phyloP scores from a whole-genome alignment of 768 basidiomycete genomes.

The Termitomyces sp. region DNA sequence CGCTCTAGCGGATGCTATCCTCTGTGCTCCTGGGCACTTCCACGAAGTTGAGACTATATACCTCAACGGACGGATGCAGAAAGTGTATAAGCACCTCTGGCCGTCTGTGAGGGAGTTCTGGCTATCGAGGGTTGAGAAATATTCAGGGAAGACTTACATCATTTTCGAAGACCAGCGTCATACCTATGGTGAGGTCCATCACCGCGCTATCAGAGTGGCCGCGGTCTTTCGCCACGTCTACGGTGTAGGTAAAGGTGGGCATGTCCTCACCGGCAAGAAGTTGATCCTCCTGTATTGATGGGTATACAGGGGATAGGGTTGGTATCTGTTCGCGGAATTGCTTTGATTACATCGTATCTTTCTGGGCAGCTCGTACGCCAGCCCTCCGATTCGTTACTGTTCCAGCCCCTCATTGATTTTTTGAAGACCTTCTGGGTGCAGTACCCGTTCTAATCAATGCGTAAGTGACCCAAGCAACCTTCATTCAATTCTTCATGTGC shows the following conservation, averaged over 20 bases:
- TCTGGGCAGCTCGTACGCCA: conserved; percentile 55
- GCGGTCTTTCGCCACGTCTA: conserved; percentile 37
- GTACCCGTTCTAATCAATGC: conserved; percentile 57
- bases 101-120: conserved; percentile 51
- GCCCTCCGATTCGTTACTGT: background rate
- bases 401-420: background rate
- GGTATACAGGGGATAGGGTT: conserved; percentile 42
- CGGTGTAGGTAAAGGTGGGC: conserved; percentile 43
- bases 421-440: conserved; percentile 53
- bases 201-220: conserved; percentile 38
- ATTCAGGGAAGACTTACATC: conserved; percentile 45
- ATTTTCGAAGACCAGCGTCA: conserved; percentile 48
- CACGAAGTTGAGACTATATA: conserved; percentile 44
- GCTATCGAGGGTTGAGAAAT: conserved; percentile 35
- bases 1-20: conserved; percentile 35
- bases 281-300: background rate
- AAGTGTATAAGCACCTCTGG: conserved; percentile 55
- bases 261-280: background rate
- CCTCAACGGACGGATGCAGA: conserved; percentile 44
- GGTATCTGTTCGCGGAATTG: conserved; percentile 61
- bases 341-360: conserved; percentile 53
- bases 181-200: conserved; percentile 41
- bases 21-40: conserved; percentile 38
- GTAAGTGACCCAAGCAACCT: conserved; percentile 25
- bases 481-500: background rate